Evolutionary conservation across 2,329 filamentous ascomycete species (phyloP).

Genomic region (Fragosphaeria purpurea): DNA sequence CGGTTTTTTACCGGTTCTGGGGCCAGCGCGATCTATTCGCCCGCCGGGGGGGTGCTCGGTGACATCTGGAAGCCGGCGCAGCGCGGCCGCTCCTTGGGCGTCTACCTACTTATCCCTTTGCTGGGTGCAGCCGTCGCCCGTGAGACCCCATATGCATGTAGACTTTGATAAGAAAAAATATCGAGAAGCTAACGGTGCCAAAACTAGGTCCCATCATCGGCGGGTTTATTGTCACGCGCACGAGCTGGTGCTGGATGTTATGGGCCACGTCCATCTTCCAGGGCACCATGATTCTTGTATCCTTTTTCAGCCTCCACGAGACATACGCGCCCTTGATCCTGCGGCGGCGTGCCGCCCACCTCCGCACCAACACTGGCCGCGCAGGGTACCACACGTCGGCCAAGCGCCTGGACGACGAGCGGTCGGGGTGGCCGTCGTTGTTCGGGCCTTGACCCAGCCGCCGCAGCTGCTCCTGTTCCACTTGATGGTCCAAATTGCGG

Average conservation of each 20-base stretch:
- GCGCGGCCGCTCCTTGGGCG: constrained; percentile 28
- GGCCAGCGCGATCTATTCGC: constrained; percentile 33
- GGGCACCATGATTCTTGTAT: constrained; percentile 23
- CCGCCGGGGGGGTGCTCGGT: constrained; percentile 36
- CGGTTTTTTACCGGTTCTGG: constrained; percentile 22
- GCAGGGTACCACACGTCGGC: too few relatives aligned
- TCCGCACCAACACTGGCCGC: constrained; percentile 6
- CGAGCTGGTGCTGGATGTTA: constrained; percentile 36
- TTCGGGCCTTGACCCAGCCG: too few relatives aligned
- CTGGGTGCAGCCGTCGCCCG: too few relatives aligned
- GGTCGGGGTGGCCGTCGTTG: too few relatives aligned
- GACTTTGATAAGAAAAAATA: too few relatives aligned
- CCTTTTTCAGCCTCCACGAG: constrained; percentile 25
- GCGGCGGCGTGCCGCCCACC: constrained; percentile 7
- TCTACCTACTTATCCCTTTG: too few relatives aligned
- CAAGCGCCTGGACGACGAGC: too few relatives aligned
- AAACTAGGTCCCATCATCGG: constrained; percentile 23
- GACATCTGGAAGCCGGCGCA: constrained; percentile 37
- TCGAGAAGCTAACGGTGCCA: too few relatives aligned
- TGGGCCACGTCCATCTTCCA: constrained; percentile 34
- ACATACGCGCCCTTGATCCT: constrained; percentile 21
- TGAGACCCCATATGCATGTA: too few relatives aligned
- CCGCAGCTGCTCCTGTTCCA: too few relatives aligned
- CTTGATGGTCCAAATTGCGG: too few relatives aligned
- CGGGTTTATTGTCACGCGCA: constrained; percentile 26